Percentiles rank a stretch among this genome's conserved stretches.
phyloP scores from a whole-genome alignment of 75 land plant species.

The Pseudotsuga menziesii region DNA sequence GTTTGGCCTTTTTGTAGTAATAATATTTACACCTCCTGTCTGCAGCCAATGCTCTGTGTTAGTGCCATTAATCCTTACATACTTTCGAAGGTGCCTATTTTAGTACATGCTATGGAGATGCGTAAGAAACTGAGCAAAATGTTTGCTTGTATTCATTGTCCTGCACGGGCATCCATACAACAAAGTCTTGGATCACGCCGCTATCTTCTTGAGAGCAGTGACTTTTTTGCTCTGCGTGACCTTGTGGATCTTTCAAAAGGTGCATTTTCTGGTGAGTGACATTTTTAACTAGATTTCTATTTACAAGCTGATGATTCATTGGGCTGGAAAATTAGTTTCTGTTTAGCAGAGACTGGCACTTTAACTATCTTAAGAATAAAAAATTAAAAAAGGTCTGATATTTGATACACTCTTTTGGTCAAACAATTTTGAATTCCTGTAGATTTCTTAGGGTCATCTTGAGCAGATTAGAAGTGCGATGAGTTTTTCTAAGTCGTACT shows the following conservation, averaged over 20 bases:
- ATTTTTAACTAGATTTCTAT: not conserved
- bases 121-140: slow-evolving; percentile 35
- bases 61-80: slow-evolving; percentile 44
- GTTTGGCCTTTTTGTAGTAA: not conserved
- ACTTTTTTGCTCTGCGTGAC: slow-evolving; percentile 43
- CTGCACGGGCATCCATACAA: slow-evolving; percentile 20
- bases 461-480: too few species aligned
- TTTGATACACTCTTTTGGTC: too few species aligned
- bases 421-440: too few species aligned
- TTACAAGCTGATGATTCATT: not conserved
- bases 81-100: slow-evolving; percentile 36
- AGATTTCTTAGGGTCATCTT: too few species aligned
- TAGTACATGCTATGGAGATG: slow-evolving; percentile 29
- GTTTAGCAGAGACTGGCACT: not conserved
- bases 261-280: slow-evolving; percentile 32
- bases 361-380: not conserved
- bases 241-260: slow-evolving; percentile 49
- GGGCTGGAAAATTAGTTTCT: not conserved
- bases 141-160: slow-evolving; percentile 29
- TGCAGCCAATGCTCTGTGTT: slow-evolving; percentile 50
- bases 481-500: too few species aligned
- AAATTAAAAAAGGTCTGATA: not conserved
- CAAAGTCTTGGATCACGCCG: slow-evolving; percentile 24
- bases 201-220: slow-evolving; percentile 43
- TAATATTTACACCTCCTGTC: slow-evolving; percentile 3